These are phyloP conservation scores for Emydomyces testavorans DNA, from an alignment of 2,329 filamentous ascomycete species.

Conservation along the genomic window DNA sequence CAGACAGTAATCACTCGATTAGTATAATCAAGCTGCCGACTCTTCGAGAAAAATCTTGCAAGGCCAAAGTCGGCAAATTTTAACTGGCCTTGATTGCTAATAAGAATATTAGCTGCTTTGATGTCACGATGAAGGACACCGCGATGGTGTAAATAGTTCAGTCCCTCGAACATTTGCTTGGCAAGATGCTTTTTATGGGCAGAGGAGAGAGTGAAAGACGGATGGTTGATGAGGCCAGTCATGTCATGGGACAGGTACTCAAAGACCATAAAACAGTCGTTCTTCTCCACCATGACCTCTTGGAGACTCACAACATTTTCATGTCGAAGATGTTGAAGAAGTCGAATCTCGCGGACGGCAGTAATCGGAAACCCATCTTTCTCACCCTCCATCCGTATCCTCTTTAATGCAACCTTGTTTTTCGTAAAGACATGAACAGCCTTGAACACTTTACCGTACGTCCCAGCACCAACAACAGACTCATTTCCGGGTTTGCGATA, in stretches of 20 bases:
- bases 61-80: slow-evolving; percentile 95
- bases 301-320: slow-evolving; percentile 76
- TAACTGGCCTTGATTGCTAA: slow-evolving; percentile 76
- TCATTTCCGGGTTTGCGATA: slow-evolving; percentile 95
- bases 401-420: slow-evolving; percentile 78
- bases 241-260: slow-evolving; percentile 95
- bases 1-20: slow-evolving; percentile 98
- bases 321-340: slow-evolving; percentile 85
- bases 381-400: slow-evolving; percentile 98
- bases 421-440: slow-evolving; percentile 68
- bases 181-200: slow-evolving; percentile 89
- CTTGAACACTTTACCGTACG: slow-evolving; percentile 94
- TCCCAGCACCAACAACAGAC: slow-evolving; percentile 88
- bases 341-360: slow-evolving; percentile 88
- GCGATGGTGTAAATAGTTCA: slow-evolving; percentile 83
- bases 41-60: slow-evolving; percentile 90
- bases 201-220: slow-evolving; percentile 70
- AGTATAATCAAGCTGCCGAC: slow-evolving; percentile 84
- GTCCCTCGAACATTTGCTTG: slow-evolving; percentile 81
- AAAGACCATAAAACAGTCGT: slow-evolving; percentile 99
- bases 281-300: slow-evolving; percentile 98
- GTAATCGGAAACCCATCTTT: slow-evolving; percentile 98
- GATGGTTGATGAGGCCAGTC: slow-evolving; percentile 89
- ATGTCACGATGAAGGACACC: slow-evolving; percentile 97
- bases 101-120: slow-evolving; percentile 93